Evolutionary conservation across 768 basidiomycete species (phyloP), one percentile per base, ranked within the genome.

Genomic region (Sporobolomyces phaffii): DNA sequence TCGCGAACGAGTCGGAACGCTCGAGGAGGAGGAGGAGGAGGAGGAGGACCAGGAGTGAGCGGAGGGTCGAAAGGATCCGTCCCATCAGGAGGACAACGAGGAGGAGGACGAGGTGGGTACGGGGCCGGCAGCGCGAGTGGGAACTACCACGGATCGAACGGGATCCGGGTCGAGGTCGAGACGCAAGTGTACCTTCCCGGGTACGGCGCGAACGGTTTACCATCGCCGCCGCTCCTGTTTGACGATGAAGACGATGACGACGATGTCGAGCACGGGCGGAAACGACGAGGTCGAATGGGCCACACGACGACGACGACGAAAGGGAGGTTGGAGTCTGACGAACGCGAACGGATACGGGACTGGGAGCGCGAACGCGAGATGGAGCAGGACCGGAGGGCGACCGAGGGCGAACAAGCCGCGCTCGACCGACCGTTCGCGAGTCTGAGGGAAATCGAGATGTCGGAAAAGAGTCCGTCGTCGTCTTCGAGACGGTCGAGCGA

Each of bases 401-500:
- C 11, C 6, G 54, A 56, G 43, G 38, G 54, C 7, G 40, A 43
- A n/a, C 34, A 3, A 11, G 38, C 8, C 8, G 54, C 2, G 11
- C n/a, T n/a, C n/a, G 52, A 56, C 2, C 17, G 54, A 43, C 54
- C 54, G 26, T 56, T 56, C 26, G 54, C 54, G 40, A 56, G 54
- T 29, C 31, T 56, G 54, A 40, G 54, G 29, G 38, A 56, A n/a
- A 31, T 56, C 38, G 54, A 56, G 18, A 3, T 28, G 4, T 24
- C 28, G 14, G 54, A 56, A 17, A 31, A 41, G 26, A 31, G 38
- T 40, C n/a, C n/a, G n/a, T n/a, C n/a, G n/a, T 38, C 34, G 40
- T 10, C 10, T 6, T 6, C 26, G 54, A 56, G 54, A 29, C n/a
- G n/a, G n/a, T 28, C 18, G 28, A 53, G 52, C 34, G 52, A 53